These are phyloP conservation scores for Pichia cephalocereana DNA, from an alignment of 805 yeast species.

Conservation along the genomic window DNA sequence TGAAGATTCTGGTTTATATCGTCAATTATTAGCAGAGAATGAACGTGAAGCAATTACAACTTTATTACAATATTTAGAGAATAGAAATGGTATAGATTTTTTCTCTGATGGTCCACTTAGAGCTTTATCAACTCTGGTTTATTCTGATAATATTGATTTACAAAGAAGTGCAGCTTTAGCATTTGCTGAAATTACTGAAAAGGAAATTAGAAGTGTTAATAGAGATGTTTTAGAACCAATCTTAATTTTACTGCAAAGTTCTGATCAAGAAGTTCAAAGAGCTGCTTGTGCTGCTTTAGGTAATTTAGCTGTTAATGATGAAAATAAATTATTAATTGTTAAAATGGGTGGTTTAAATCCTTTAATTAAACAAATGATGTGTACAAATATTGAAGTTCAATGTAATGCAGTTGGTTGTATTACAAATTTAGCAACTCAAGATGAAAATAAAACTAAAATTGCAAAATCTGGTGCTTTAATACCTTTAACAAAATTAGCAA, in stretches of 20 bases:
- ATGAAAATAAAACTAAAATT: conserved; percentile 90
- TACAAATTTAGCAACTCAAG: conserved; percentile 96
- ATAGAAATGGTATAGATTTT: conserved; percentile 81
- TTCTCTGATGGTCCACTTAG: conserved; percentile 78
- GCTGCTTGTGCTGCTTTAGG: conserved; percentile 99
- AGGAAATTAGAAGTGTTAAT: conserved; percentile 84
- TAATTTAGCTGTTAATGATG: conserved; percentile 95
- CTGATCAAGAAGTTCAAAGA: conserved; percentile 91
- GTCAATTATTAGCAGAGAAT: conserved; percentile 84
- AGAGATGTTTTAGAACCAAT: conserved; percentile 92
- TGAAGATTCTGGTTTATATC: conserved; percentile 52
- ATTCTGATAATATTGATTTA: conserved; percentile 88
- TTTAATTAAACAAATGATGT: conserved; percentile 93
- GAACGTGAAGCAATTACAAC: conserved; percentile 96
- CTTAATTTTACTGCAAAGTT: conserved; percentile 70
- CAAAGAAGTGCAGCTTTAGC: conserved; percentile 97
- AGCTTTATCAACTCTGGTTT: conserved; percentile 86
- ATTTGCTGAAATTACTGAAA: conserved; percentile 96
- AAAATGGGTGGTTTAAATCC: conserved; percentile 99
- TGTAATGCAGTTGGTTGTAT: conserved; percentile 99
- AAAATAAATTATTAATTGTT: conserved; percentile 84
- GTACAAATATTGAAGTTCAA: conserved; percentile 94
- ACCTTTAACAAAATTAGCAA: conserved; percentile 90
- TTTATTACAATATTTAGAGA: conserved; percentile 79
- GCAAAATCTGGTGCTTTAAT: conserved; percentile 94